Evolutionary conservation across 2,329 filamentous ascomycete species (phyloP), one percentile per base, ranked within the genome.

Genomic region (Microthyrium microscopicum): DNA sequence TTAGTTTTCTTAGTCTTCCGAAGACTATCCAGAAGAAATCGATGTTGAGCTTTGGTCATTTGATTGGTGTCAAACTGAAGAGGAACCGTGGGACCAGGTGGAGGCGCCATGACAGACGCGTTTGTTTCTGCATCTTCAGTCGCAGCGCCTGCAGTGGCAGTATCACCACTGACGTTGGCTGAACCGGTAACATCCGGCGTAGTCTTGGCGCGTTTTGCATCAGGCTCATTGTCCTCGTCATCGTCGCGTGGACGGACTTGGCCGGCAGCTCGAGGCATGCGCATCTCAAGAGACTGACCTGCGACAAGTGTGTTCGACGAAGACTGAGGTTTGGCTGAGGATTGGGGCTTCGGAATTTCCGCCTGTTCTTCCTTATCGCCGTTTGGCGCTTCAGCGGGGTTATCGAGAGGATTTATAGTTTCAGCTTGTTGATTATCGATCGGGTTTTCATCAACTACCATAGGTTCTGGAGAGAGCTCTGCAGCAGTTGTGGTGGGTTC

Each of bases 1-100:
- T 87, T 83, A 29, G 82, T 85, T 56, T 92, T 89, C 60, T 91
- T 92, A 36, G 87, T 65, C 33, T 77, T 74, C 20, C 73, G 76
- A 33, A 87, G 58, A 20, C 75, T 65, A 40, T 73, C 70, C 21
- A 75, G 57, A 27, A 80, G 62, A 43, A 73, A 74, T 33, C 68
- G 69, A 36, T 62, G 64, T 43, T 79, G 72, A 34, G 64, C 62
- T 1, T 57, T 45, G 1, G 74, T 74, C 34, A 83, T 67, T 1
- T 60, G 51, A 30, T 61, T 42, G 7, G 46, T 56, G 33, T 54
- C 52, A 18, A 30, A 21, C 5, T 32, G 21, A n/a, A 24, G 17
- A 15, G 33, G 26, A 22, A 32, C 11, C 8, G 27, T n/a, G 16
- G 32, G 12, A 5, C 12, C 19, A 7, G 34, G 17, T 4, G 29